Evolutionary conservation across 257 asterid species (phyloP).

Genomic region (Salvia splendens): DNA sequence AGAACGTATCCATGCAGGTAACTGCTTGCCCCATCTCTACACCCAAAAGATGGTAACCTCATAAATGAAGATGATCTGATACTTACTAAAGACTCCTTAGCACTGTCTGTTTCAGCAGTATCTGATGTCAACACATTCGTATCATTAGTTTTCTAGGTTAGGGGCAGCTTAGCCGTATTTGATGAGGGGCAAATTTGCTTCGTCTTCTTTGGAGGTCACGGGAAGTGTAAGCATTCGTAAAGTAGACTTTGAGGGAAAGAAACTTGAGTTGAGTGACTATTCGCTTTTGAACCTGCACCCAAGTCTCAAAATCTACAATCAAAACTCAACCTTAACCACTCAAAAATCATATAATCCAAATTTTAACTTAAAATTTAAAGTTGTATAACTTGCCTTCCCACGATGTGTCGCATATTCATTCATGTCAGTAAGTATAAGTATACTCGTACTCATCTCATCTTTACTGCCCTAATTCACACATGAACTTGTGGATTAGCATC

Average conservation of each 20-base stretch:
- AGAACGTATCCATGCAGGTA: slow-evolving; percentile 11
- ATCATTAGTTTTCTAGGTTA: too few species aligned
- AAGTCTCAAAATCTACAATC: slow-evolving; percentile 22
- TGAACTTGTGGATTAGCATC: slow-evolving; percentile 22
- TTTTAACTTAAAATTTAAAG: neutral
- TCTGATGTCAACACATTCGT: slow-evolving; percentile 35
- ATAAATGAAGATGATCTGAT: too few species aligned
- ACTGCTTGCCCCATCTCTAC: slow-evolving; percentile 2
- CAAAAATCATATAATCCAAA: neutral
- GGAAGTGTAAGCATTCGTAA: slow-evolving; percentile 69
- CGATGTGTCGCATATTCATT: slow-evolving; percentile 71
- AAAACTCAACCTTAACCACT: slow-evolving; percentile 13
- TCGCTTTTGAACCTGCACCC: slow-evolving; percentile 68
- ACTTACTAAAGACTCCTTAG: slow-evolving; percentile 67
- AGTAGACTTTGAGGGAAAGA: slow-evolving; percentile 65
- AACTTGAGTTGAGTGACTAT: slow-evolving; percentile 80
- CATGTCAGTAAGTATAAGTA: slow-evolving; percentile 59
- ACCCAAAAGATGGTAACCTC: slow-evolving; percentile 11
- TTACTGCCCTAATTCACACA: slow-evolving; percentile 74
- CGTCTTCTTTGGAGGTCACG: slow-evolving; percentile 38
- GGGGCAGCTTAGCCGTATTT: too few species aligned
- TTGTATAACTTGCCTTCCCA: slow-evolving; percentile 53
- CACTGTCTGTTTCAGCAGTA: too few species aligned
- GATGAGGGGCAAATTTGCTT: too few species aligned
- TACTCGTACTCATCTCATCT: slow-evolving; percentile 87